Evolutionary conservation across 768 basidiomycete species (phyloP).

Genomic region (Amanita pallidorosea): DNA sequence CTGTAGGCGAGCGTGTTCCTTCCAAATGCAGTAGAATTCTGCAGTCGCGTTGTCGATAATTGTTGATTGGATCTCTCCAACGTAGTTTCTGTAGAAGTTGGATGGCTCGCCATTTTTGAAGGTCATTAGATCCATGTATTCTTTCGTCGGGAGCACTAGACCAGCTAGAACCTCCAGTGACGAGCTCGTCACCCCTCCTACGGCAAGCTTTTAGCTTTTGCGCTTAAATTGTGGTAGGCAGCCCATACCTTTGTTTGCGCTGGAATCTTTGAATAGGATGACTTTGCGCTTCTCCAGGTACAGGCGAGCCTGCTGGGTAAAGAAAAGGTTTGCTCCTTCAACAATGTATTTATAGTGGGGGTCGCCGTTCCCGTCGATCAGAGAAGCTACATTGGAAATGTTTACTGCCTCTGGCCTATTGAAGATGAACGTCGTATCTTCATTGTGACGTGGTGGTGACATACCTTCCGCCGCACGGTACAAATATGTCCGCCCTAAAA

Average conservation of each 20-base stretch:
- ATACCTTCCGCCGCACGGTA: conserved; percentile 90
- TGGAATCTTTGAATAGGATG: conserved; percentile 89
- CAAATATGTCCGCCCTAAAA: conserved; percentile 95
- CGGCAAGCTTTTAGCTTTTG: neutral
- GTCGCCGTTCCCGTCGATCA: conserved; percentile 89
- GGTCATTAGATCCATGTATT: conserved; percentile 87
- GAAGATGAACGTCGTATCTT: neutral
- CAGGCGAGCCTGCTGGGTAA: conserved; percentile 91
- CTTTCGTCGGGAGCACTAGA: conserved; percentile 78
- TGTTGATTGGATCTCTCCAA: conserved; percentile 84
- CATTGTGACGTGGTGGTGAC: conserved; percentile 11
- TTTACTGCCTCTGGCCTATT: conserved; percentile 86
- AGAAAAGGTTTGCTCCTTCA: conserved; percentile 95
- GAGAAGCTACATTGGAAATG: conserved; percentile 85
- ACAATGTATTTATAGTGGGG: conserved; percentile 96
- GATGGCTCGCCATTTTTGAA: conserved; percentile 87
- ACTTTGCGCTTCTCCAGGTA: conserved; percentile 93
- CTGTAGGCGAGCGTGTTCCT: conserved; percentile 73
- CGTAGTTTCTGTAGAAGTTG: conserved; percentile 83
- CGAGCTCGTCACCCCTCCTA: conserved; percentile 92
- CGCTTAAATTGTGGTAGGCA: too few relatives aligned
- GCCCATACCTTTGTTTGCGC: conserved; percentile 75
- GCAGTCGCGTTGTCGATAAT: conserved; percentile 84
- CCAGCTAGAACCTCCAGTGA: conserved; percentile 96
- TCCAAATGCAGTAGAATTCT: conserved; percentile 90